A percentile compares a stretch with the other conserved stretches of the same genome.
Conservation (phyloP, 2,329 filamentous ascomycete species). For the Ophioceras dolichostomum region DNA sequence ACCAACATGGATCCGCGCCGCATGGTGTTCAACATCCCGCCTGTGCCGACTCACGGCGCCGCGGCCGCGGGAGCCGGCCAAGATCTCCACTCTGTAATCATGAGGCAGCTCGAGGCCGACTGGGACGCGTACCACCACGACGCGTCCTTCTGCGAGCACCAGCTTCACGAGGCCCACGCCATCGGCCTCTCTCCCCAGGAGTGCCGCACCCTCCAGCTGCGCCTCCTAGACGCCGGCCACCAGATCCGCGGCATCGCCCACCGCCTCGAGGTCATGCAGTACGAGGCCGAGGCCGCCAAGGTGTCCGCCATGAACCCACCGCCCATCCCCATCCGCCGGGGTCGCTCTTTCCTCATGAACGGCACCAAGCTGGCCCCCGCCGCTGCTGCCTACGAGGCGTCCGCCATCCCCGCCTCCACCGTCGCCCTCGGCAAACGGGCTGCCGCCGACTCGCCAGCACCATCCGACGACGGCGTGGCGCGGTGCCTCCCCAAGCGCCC, state of each 20-base stretch:
- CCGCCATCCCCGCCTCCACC: not conserved
- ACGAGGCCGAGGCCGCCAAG: too few species aligned
- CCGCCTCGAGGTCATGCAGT: constrained; percentile 22
- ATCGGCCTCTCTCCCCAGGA: constrained; percentile 26
- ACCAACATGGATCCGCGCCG: too few species aligned
- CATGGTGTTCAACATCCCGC: not conserved
- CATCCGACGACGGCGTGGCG: not conserved
- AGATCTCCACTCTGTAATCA: constrained; percentile 16
- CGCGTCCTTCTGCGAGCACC: constrained; percentile 24
- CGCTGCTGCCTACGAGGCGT: not conserved
- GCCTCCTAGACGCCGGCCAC: constrained; percentile 28
- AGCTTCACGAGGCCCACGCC: constrained; percentile 14
- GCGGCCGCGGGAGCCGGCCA: constrained; percentile 5
- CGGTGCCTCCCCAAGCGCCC: not conserved
- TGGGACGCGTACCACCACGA: constrained; percentile 28
- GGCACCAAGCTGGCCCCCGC: not conserved
- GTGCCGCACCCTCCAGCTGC: constrained; percentile 26
- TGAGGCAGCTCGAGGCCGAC: constrained; percentile 27
- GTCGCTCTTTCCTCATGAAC: constrained; percentile 2
- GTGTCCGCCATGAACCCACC: not conserved
- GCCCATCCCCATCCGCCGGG: not conserved
- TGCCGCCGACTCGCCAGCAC: too few species aligned
- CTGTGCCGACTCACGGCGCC: not conserved
- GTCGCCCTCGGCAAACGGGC: too few species aligned
- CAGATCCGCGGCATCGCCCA: constrained; percentile 29